Base-by-base conservation (phyloP, 768 basidiomycete species). In the Lactarius akahatsu region DNA sequence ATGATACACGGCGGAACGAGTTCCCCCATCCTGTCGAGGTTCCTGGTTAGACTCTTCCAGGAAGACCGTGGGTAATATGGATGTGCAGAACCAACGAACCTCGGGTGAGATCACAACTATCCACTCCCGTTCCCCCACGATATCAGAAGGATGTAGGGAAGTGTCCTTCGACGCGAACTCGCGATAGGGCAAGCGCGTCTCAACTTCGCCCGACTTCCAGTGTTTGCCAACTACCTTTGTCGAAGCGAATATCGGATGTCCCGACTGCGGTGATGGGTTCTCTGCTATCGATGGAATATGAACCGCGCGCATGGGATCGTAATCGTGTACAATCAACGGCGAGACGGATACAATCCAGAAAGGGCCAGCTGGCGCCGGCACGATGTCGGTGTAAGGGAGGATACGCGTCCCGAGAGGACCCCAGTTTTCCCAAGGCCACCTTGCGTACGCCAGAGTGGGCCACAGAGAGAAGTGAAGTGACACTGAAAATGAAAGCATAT, bases 81-180 rank as follows among this genome's bases (percentile, higher is more conserved):
- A 3, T 7, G 41, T 7, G 23, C 6, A 15, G 10, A 43, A 34
- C 58, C 9, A 20, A 59, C 58, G 30, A 43, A 64, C 63, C 23
- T 7, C 13, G 5, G 58, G 2, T 10, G 28, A 15, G 18, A 62
- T 30, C 18, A 28, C 52, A 28, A 55, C 16, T 18, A 62, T 15
- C 61, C 61, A 55, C 28, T 62, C 61, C 26, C 61, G 55, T 13
- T 62, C 52, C 30, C 50, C 61, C 26, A 62, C 23, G 3, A 62
- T 28, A 18, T 20, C 13, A 4, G 30, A 18, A 28, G 28, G 13
- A 41, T 20, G 9, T 36, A 11, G 38, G 36, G 41, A 20, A 26
- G 38, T 36, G n/a, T 62, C 26, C 28, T 18, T 55, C 52, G 26
- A 30, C 10, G n/a, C 38, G 52, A 52, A 52, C 26, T 62, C 36